Evolutionary conservation across 768 basidiomycete genomes (phyloP).

Genomic region (Phaeolepiota aurea): DNA sequence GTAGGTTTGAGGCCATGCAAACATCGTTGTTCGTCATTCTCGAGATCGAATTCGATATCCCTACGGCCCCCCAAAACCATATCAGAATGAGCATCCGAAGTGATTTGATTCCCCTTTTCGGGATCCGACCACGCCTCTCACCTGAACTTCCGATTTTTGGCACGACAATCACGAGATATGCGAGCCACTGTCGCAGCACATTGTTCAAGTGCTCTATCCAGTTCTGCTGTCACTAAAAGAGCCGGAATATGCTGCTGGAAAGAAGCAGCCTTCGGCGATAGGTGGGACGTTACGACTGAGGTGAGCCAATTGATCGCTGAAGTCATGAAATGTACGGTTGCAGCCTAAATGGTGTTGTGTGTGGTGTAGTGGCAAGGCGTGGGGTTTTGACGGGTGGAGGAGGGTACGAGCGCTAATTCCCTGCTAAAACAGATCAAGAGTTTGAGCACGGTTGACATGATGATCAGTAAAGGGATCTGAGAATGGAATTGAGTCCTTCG

Average conservation of each 20-base stretch:
- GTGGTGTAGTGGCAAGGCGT: background rate
- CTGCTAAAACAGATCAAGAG: no score
- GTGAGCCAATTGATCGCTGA: background rate
- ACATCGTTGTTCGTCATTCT: constrained; percentile 41
- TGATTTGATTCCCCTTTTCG: background rate
- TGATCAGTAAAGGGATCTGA: no score
- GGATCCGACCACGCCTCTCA: constrained; percentile 12
- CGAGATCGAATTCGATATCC: constrained; percentile 54
- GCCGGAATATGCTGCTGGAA: background rate
- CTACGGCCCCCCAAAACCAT: constrained; percentile 16
- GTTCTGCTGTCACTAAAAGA: constrained; percentile 27
- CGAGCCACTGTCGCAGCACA: constrained; percentile 34
- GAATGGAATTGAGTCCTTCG: no score
- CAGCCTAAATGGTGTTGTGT: background rate
- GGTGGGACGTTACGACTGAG: background rate
- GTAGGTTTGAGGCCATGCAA: constrained; percentile 26
- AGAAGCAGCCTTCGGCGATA: background rate
- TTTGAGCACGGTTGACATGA: no score
- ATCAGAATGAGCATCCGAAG: background rate
- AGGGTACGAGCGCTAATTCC: no score
- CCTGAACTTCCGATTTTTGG: constrained; percentile 44
- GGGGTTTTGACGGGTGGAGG: no score
- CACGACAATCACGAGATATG: constrained; percentile 36
- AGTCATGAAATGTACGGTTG: background rate
- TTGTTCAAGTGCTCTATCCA: constrained; percentile 35